Evolutionary conservation across 495 filamentous ascomycete species (phyloP).

Genomic region (Bacidia gigantensis): DNA sequence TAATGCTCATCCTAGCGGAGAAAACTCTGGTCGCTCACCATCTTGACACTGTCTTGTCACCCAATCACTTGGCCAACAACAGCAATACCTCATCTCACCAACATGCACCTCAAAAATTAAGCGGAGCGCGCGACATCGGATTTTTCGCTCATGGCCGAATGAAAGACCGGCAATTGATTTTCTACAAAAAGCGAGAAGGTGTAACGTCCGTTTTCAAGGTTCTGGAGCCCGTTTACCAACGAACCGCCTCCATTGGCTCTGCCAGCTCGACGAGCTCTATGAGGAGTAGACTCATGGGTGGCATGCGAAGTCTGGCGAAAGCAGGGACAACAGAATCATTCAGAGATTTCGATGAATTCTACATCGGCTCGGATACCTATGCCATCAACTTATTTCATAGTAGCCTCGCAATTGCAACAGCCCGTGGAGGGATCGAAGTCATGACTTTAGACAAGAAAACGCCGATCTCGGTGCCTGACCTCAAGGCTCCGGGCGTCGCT

Average conservation of each 20-base stretch:
- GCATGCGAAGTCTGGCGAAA: conserved; percentile 17
- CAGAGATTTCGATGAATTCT: conserved; percentile 97
- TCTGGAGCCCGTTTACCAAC: conserved; percentile 87
- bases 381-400: conserved; percentile 91
- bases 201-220: conserved; percentile 90
- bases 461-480: conserved; percentile 77
- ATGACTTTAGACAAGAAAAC: conserved; percentile 94
- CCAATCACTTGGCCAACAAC: conserved; percentile 28
- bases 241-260: conserved; percentile 26
- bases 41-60: conserved; percentile 72
- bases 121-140: conserved; percentile 73
- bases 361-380: conserved; percentile 92
- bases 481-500: conserved; percentile 45
- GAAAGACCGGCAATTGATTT: conserved; percentile 87
- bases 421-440: conserved; percentile 89
- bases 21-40: conserved; percentile 88
- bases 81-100: conserved; percentile 32
- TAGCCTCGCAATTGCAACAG: conserved; percentile 78
- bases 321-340: conserved; percentile 83
- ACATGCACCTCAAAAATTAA: conserved; percentile 80
- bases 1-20: conserved; percentile 82
- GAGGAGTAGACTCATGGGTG: conserved; percentile 45
- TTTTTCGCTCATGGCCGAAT: conserved; percentile 93
- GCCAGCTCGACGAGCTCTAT: conserved; percentile 28
- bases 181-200: conserved; percentile 93